Evolutionary conservation across 1,284 basidiomycete genomes (phyloP), one percentile per base, ranked within the genome.

Genomic region (Rhodotorula sp.): DNA sequence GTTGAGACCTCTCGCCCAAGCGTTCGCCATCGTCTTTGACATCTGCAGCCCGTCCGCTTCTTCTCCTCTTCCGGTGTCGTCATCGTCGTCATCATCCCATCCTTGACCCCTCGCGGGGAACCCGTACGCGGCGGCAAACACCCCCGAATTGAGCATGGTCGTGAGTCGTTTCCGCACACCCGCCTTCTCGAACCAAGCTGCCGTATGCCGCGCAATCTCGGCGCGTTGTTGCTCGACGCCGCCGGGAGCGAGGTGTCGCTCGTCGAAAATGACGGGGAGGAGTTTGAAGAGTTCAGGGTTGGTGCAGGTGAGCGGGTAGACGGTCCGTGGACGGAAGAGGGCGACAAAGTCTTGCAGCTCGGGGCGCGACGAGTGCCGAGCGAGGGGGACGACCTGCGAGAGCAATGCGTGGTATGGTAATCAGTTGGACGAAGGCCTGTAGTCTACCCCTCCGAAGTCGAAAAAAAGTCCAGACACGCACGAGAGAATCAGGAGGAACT

Each of bases 321-420:
- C 81, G 3, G 85, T 83, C 28, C 82, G 84, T 0, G 93, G 93
- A 31, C 85, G 85, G 81, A 97, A 95, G 16, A 93, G 83, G 0
- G 85, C 82, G 19, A 95, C 91, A 62, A 97, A 89, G 5, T 83
- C 81, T 72, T 88, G 87, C 2, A 97, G 85, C 79, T 97, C 94
- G 0, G 91, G 90, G 1, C 95, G 85, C 0, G 90, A 85, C 0
- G 92, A 94, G 78, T 97, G 94, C 0, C 94, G 87, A 6, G 88
- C 87, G 1, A 95, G 83, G 0, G 93, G 91, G 0, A 92, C 88
- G 5, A 91, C 85, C 92, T 94, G 76, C 16, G 43, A 5, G 3
- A 31, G 21, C 14, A 23, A 31, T 5, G 49, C 47, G 28, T 31
- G n/a, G 28, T 18, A 23, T 26, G 3, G 26, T 28, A 15, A 34